Base-by-base conservation (phyloP, 1,284 basidiomycete genomes). In the Puccinia triticina region DNA sequence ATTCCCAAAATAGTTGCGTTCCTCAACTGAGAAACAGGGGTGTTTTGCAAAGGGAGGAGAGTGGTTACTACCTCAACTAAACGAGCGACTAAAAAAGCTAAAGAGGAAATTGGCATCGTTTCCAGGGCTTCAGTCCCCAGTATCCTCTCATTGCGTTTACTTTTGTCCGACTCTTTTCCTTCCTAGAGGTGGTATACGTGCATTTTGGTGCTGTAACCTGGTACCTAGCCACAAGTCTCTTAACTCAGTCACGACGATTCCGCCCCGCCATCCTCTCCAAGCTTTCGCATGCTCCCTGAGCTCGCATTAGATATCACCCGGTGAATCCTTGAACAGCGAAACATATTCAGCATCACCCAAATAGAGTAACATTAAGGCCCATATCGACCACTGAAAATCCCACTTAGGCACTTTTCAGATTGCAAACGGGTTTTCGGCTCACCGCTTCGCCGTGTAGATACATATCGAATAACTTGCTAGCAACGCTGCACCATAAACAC, bases 1-100 rank as follows among this genome's bases (percentile, higher is more conserved):
- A n/a, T 69, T 69, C 66, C 66, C 66, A 48, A 69, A 69, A 69
- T 69, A 48, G 66, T 29, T 48, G 40, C 66, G n/a, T 48, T 69
- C 66, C 43, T 48, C 66, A 48, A 46, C 14, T 43, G 43, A 69
- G 66, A 69, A 69, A 69, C 66, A 69, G 66, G 66, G 66, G 66
- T 43, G 66, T 57, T 57, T 69, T 46, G 40, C 66, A 48, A 69
- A 69, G 66, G 64, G 64, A 67, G 66, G 61, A 40, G 64, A 43
- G 64, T 66, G 34, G 64, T 66, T 40, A 40, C 64, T 66, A 32
- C 29, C 64, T 66, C 66, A 48, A 69, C 66, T 48, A 69, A 48
- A 69, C 23, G 66, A 69, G 43, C 43, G 23, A 66, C 37, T 66
- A 11, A 66, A 66, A 57, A n/a, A 26, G n/a, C 21, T n/a, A n/a